phyloP scores from a whole-genome alignment of 2,329 filamentous ascomycete species.

The Onygena corvina region DNA sequence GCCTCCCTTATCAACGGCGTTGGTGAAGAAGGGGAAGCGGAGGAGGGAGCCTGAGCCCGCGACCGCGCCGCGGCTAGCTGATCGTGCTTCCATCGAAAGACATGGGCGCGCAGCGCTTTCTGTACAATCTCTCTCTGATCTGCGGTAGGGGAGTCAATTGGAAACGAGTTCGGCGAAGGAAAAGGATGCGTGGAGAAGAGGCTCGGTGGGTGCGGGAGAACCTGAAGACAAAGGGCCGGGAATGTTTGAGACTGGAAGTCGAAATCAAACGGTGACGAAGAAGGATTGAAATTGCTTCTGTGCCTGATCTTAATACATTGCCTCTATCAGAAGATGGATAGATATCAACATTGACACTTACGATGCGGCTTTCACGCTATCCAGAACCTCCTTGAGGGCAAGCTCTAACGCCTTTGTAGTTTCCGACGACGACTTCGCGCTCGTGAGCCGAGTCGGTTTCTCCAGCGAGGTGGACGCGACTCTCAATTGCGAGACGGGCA shows the following conservation, averaged over 20 bases:
- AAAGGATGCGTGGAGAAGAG: slow-evolving; percentile 72
- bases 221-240: slow-evolving; percentile 68
- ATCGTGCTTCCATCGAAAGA: slow-evolving; percentile 51
- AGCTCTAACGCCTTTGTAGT: slow-evolving; percentile 74
- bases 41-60: slow-evolving; percentile 7
- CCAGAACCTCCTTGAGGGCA: slow-evolving; percentile 69
- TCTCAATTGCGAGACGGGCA: slow-evolving; percentile 21
- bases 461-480: slow-evolving; percentile 12
- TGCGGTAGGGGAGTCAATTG: slow-evolving; percentile 59
- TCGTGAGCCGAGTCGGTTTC: slow-evolving; percentile 7
- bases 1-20: slow-evolving; percentile 29
- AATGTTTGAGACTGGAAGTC: slow-evolving; percentile 78
- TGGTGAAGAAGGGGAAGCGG: slow-evolving; percentile 21
- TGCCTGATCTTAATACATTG: no score
- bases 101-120: slow-evolving; percentile 54
- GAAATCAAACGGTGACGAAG: slow-evolving; percentile 54
- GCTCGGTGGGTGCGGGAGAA: slow-evolving; percentile 67
- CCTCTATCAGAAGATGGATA: not conserved
- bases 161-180: slow-evolving; percentile 67
- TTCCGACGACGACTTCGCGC: slow-evolving; percentile 51
- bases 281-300: slow-evolving; percentile 35
- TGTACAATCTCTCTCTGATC: slow-evolving; percentile 63
- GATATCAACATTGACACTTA: slow-evolving; percentile 34
- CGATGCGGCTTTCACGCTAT: slow-evolving; percentile 73
- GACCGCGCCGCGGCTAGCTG: slow-evolving; percentile 20